Evolutionary conservation across 345 rosid genomes (phyloP), one percentile per base, ranked within the genome.

Genomic region (Firmiana major): DNA sequence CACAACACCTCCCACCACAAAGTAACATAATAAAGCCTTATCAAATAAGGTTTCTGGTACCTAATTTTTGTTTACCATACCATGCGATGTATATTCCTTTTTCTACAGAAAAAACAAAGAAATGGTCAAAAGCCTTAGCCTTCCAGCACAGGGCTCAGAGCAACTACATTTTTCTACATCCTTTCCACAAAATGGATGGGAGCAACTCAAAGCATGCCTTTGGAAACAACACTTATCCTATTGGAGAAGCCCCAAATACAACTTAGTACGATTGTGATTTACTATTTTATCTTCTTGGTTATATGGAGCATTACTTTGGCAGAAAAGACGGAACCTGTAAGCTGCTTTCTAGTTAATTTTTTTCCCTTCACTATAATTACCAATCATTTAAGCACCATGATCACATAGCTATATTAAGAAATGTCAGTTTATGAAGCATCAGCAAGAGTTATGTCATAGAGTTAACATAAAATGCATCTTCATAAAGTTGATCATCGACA

Each of bases 201-300:
- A 74, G 72, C 95, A 88, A 73, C 77, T 89, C 80, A 83, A 73
- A 53, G 81, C 89, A 66, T 91, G 95, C 59, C 76, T 88, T 1
- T 89, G 93, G 93, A 91, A 89, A 75, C 93, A 86, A 26, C 75
- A 85, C 16, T 59, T 82, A 60, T 85, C 95, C 48, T 88, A 89
- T 45, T 91, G 93, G 92, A 87, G 92, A 80, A 89, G 81, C 62
- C 86, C 93, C 2, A 51, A 77, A 12, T 89, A 85, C 78, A 89
- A 86, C 66, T 75, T 89, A 72, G 72, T 58, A 10, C 87, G 92
- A 28, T 51, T 89, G 63, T 2, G 63, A 11, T 76, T 86, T 67
- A 73, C 81, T 67, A 46, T 71, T 22, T 12, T 45, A 1, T 70
- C 80, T 28, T 80, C 87, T 67, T 1, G 85, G 21, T 49, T 89